Evolutionary conservation across 2,329 filamentous ascomycete genomes (phyloP), one percentile per base, ranked within the genome.

Genomic region (Aspergillus puulaauensis): DNA sequence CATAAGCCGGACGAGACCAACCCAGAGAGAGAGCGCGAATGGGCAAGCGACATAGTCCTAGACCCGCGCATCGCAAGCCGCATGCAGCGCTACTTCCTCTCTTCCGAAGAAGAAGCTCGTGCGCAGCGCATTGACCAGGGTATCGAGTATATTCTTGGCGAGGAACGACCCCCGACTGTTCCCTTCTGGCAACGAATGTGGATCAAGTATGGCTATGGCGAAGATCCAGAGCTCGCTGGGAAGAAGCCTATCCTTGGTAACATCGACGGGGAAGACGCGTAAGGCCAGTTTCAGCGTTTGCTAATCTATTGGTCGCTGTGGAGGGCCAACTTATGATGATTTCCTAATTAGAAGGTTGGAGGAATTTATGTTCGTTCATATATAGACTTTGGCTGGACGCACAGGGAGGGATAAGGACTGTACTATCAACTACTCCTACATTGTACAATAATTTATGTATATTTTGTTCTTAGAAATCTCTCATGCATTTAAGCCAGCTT

Each of bases 81-180:
- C 53, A 97, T 98, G 93, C 83, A 89, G 56, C 85, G 84, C 53
- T 96, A 95, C 68, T 83, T 89, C 70, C 76, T 96, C 23, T 78
- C 75, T 12, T 77, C 83, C 0, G 89, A 90, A 58, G 88, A 92
- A 37, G 90, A 93, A 72, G 83, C 82, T 37, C 82, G 86, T 56
- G 88, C 88, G 1, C 79, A 81, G 46, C 76, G 78, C 56, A 85
- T 92, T 54, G 80, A 80, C 27, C 81, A 89, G 14, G 83, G 86
- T 0, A 83, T 88, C 72, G 86, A 88, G 66, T 87, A 90, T 70
- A 76, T 91, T 59, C 85, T 90, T 72, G 88, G 88, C 17, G 87
- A 86, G 80, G 73, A 77, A 54, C 70, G 69, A 15, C 75, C 75
- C 2, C 44, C 55, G 1, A 64, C 63, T n/a, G 61, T 76, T 17